A percentile compares a stretch with the other conserved stretches of the same genome.
These are phyloP conservation scores for Ilyonectria destructans DNA, from an alignment of 2,329 filamentous ascomycete species.

Conservation along the genomic window DNA sequence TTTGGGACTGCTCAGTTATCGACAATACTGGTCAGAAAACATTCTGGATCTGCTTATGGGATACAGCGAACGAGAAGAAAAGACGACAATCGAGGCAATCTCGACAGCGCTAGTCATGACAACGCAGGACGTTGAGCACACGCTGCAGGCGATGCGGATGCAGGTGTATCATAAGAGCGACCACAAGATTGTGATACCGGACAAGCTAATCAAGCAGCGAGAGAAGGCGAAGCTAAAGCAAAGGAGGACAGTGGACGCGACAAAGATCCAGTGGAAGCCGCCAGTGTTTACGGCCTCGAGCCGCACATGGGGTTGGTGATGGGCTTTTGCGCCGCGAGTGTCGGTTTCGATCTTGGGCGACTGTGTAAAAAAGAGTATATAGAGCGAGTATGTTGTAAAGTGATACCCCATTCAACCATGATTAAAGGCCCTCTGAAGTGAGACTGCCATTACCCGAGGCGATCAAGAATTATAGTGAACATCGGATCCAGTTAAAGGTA, in stretches of 20 bases:
- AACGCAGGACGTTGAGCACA: constrained; percentile 96
- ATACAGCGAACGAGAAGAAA: constrained; percentile 77
- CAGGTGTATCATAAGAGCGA: constrained; percentile 96
- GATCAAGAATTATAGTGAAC: neutral
- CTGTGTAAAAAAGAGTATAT: constrained; percentile 4
- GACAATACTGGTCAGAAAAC: constrained; percentile 98
- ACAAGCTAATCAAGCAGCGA: constrained; percentile 83
- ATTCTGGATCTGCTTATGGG: constrained; percentile 90
- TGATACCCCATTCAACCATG: constrained; percentile 40
- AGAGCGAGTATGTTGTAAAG: constrained; percentile 18
- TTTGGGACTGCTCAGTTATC: constrained; percentile 92
- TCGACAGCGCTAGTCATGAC: constrained; percentile 91
- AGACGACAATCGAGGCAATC: constrained; percentile 89
- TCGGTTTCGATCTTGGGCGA: neutral
- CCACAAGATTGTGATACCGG: constrained; percentile 94
- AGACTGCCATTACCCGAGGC: neutral
- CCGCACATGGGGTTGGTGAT: constrained; percentile 95
- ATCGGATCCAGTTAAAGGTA: no score
- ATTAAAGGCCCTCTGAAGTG: neutral
- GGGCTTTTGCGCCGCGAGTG: neutral
- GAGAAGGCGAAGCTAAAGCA: constrained; percentile 87
- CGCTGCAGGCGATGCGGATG: constrained; percentile 94
- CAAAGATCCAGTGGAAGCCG: constrained; percentile 92
- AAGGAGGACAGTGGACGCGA: constrained; percentile 82
- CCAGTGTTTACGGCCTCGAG: constrained; percentile 93